Evolutionary conservation across 139 green algal genomes (phyloP), one percentile per base, ranked within the genome.

Genomic region (Closterium sp.): DNA sequence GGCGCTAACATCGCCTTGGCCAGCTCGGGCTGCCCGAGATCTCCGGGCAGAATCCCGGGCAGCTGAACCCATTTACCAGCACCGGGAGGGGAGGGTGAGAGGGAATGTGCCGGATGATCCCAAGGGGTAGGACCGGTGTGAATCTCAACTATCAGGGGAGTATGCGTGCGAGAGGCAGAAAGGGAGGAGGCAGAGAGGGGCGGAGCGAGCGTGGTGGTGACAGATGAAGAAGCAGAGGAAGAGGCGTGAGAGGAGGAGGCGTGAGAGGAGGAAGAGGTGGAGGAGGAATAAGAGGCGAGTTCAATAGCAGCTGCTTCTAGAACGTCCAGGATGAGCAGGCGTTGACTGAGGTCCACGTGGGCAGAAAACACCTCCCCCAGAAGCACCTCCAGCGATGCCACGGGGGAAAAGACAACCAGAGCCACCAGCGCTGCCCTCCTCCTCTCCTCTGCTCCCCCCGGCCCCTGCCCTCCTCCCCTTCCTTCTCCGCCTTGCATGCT

Each of bases 281-380:
- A 28, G 70, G 87, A 90, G 88, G 88, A 62, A 24, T 30, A 87
- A 9, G 88, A 90, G 29, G 88, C 28, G 88, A 90, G 88, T 30
- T 30, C 88, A 1, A 30, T 90, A 28, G 30, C 88, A 90, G 85
- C 85, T 34, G 85, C 22, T 17, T 31, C 29, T 89, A 98, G 92
- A 17, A 93, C 87, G 42, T 98, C 96, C 86, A 98, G 91, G 1
- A 98, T 92, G 70, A 97, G 88, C 31, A 97, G 88, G 29, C 96
- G 95, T 87, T 97, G 96, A 28, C 95, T 95, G 28, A 96, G 89
- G 95, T 97, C 97, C 42, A 97, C 87, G 90, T 96, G 94, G 0
- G 97, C 96, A 6, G 96, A 97, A 91, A 97, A 98, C 2, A 97
- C 70, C 93, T 97, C 95, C 0, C 87, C 70, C 1, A 96, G 38